phyloP scores from a whole-genome alignment of 78 protist species.

The Tieghemostelium lacteum region DNA sequence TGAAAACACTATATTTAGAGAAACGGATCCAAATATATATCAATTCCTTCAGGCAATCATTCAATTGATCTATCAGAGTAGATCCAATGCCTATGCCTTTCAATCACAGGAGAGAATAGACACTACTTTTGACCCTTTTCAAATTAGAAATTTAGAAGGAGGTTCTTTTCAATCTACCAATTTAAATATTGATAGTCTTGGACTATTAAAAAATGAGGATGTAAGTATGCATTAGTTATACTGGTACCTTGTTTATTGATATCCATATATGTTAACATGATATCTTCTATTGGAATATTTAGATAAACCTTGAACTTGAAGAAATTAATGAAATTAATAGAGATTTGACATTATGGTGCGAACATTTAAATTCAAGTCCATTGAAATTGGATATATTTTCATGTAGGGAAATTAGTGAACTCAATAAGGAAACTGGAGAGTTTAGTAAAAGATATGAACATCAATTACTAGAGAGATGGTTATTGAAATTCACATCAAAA shows the following conservation, averaged over 20 bases:
- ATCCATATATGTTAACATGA: background rate
- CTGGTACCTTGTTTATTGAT: too few species aligned
- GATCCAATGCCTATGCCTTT: conserved; percentile 1
- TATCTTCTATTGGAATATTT: background rate
- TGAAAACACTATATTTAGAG: too few species aligned
- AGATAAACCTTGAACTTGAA: conserved; percentile 44
- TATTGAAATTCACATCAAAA: conserved; percentile 40
- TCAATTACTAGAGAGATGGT: conserved; percentile 60
- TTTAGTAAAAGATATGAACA: background rate
- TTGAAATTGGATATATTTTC: background rate
- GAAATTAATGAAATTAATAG: conserved; percentile 76
- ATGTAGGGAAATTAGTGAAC: background rate
- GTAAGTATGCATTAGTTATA: conserved; percentile 4
- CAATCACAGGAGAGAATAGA: background rate
- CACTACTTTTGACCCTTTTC: background rate
- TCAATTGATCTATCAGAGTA: conserved; percentile 49
- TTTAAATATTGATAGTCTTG: conserved; percentile 3
- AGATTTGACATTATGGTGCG: conserved; percentile 73
- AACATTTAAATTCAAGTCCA: conserved; percentile 8
- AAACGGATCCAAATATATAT: conserved; percentile 45
- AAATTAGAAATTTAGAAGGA: conserved; percentile 14
- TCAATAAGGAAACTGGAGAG: background rate
- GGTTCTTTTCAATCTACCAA: conserved; percentile 12
- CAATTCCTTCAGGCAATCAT: conserved; percentile 59
- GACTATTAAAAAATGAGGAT: conserved; percentile 3